Percentiles rank a stretch among this genome's conserved stretches.
These are phyloP conservation scores for Kwoniella sp. DNA, from an alignment of 768 basidiomycete genomes.

Conservation along the genomic window DNA sequence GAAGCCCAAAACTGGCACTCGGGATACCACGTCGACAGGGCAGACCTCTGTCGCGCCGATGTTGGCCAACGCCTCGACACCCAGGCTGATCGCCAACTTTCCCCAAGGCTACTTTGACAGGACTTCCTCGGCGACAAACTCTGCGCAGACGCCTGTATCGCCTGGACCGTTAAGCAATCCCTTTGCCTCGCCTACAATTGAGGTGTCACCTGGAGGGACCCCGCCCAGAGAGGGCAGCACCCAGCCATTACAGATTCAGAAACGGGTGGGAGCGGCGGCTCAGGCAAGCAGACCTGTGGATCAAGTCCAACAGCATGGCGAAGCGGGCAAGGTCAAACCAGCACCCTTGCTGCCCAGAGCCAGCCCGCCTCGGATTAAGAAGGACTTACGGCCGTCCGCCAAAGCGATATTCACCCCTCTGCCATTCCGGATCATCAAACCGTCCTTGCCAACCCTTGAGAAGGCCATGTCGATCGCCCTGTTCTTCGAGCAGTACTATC, in stretches of 20 bases:
- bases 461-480: slow-evolving; percentile 87
- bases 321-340: neutral
- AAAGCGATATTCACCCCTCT: slow-evolving; percentile 15
- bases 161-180: slow-evolving; percentile 21
- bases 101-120: slow-evolving; percentile 27
- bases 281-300: neutral
- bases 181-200: slow-evolving; percentile 14
- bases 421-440: slow-evolving; percentile 58
- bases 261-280: slow-evolving; percentile 14
- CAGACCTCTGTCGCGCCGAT: slow-evolving; percentile 11
- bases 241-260: slow-evolving; percentile 16
- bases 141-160: neutral
- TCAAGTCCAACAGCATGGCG: neutral
- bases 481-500: slow-evolving; percentile 61
- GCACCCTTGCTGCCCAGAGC: neutral
- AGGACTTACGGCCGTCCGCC: slow-evolving; percentile 8
- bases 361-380: slow-evolving; percentile 4
- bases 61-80: slow-evolving; percentile 23
- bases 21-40: neutral
- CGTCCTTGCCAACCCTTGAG: slow-evolving; percentile 86
- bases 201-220: neutral
- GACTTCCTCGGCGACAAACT: slow-evolving; percentile 4
- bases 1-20: neutral
- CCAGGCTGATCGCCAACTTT: slow-evolving; percentile 30
- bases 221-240: neutral